Conservation (phyloP, 1,139 yeast genomes). For the Diutina sp. region DNA sequence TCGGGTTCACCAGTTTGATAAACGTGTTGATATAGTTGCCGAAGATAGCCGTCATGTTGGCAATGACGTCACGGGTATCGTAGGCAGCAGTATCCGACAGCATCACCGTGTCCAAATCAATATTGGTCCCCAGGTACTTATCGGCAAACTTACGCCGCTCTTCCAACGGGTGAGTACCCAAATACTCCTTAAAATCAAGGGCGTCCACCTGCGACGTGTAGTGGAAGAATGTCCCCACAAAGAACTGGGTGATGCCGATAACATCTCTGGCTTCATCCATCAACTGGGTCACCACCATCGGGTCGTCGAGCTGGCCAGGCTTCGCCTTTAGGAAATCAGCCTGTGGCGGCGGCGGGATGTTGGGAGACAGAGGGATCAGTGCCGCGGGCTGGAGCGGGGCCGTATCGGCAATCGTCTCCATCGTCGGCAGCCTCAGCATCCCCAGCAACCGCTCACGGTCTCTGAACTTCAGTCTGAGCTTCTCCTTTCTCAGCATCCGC, state of each 20-base stretch:
- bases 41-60: conserved; percentile 41
- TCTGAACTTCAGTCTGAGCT: not conserved
- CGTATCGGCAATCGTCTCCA: not conserved
- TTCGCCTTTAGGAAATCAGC: not conserved
- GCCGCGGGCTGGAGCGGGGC: not conserved
- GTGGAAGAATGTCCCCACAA: conserved; percentile 56
- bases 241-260: conserved; percentile 44
- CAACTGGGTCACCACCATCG: conserved; percentile 28
- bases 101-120: not conserved
- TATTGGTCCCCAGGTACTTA: not conserved
- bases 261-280: conserved; percentile 23
- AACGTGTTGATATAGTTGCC: conserved; percentile 30
- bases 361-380: not conserved
- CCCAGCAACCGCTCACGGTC: not conserved
- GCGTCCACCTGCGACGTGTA: conserved; percentile 22
- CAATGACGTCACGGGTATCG: conserved; percentile 30
- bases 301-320: conserved; percentile 21
- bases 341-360: not conserved
- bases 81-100: not conserved
- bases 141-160: conserved; percentile 9
- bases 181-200: conserved; percentile 34
- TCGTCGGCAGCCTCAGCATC: not conserved
- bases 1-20: conserved; percentile 24
- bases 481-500: not conserved
- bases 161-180: conserved; percentile 27